Base-by-base conservation (phyloP, 352 stramenopile genomes). In the Chrysophaeum taylorii region DNA sequence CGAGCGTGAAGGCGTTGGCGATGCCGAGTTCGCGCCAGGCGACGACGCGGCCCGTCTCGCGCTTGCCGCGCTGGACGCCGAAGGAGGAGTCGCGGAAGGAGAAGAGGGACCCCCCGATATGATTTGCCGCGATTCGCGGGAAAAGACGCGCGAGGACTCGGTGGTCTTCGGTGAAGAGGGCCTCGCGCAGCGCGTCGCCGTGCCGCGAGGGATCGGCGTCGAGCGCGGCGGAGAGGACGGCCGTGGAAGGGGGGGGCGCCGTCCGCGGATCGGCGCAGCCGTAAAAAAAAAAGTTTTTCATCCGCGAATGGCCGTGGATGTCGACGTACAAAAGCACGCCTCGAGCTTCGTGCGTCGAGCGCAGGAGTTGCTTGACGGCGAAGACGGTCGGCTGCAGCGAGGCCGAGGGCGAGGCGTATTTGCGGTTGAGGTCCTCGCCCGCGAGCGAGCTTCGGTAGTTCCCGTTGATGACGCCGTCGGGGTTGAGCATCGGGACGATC, bases 401-500 rank as follows among this genome's bases (percentile, higher is more conserved):
- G n/a, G n/a, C n/a, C n/a, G n/a, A n/a, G n/a, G n/a, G n/a, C n/a
- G n/a, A n/a, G n/a, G n/a, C n/a, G n/a, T n/a, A 70, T 29, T n/a
- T 70, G 9, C 68, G 16, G 50, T 73, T 73, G 64, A 76, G 61
- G 35, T 78, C 76, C 29, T 94, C 77, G 0, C 81, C 88, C 69
- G 70, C 72, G 18, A 82, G 57, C 41, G 71, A 82, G 54, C 87
- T 94, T 21, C 91, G 85, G 72, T 92, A 95, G 74, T 97, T 96
- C 27, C 91, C 91, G 50, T 84, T 89, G 69, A 92, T 87, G 4
- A 97, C 91, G 16, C 91, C 91, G 64, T 97, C 91, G 0, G 91
- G 91, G 61, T 97, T 97, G 12, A 97, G 80, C 72, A 97, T 92
- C 0, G 91, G 91, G 0, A 97, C 82, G 42, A 97, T 80, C 36